Conservation (phyloP, 169 alveolate species). For the Miamiensis avidus region DNA sequence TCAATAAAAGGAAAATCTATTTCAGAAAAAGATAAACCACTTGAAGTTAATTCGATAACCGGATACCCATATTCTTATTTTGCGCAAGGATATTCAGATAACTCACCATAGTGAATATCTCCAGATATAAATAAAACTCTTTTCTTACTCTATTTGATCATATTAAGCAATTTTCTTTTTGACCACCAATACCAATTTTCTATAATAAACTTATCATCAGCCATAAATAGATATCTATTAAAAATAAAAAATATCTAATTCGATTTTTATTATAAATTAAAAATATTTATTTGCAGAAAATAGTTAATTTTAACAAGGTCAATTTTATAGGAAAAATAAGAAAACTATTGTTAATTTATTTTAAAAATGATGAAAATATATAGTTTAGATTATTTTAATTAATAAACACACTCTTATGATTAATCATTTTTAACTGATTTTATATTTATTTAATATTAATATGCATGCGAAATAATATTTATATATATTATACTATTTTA, state of each 20-base stretch:
- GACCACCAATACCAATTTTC: conserved; percentile 57
- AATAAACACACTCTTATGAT: too few relatives aligned
- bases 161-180: conserved; percentile 55
- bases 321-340: too few relatives aligned
- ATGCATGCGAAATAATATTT: too few relatives aligned
- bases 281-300: too few relatives aligned
- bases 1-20: background rate
- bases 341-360: too few relatives aligned
- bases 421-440: too few relatives aligned
- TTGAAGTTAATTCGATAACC: conserved; percentile 35
- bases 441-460: too few relatives aligned
- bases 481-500: background rate
- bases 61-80: conserved; percentile 12
- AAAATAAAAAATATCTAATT: too few relatives aligned
- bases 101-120: conserved; percentile 75
- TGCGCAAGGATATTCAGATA: conserved; percentile 44
- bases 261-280: too few relatives aligned
- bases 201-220: conserved; percentile 63
- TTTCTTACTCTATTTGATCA: conserved; percentile 53
- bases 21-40: conserved; percentile 34
- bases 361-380: too few relatives aligned
- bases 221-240: conserved; percentile 53
- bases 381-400: too few relatives aligned
- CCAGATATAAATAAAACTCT: conserved; percentile 70
- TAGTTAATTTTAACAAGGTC: too few relatives aligned